Evolutionary conservation across 2,329 filamentous ascomycete species (phyloP).

Genomic region (Cercospora brassicicola): DNA sequence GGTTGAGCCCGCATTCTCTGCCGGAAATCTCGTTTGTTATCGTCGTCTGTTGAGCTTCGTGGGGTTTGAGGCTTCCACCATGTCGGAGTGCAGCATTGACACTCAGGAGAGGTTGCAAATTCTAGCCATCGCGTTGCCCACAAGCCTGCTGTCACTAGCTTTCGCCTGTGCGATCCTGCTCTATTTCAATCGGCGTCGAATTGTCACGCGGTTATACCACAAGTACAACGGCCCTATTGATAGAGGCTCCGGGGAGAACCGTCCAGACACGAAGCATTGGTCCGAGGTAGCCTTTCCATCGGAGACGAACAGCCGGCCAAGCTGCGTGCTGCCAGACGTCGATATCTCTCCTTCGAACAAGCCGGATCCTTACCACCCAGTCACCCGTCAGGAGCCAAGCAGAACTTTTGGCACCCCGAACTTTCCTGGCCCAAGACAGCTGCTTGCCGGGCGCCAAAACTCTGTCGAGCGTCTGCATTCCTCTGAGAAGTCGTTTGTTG

Average conservation of each 20-base stretch:
- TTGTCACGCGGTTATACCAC: slow-evolving; percentile 11
- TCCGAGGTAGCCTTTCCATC: not conserved
- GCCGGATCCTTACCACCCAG: not conserved
- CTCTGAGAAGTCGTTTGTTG: not conserved
- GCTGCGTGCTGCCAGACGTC: slow-evolving; percentile 7
- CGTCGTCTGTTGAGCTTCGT: not conserved
- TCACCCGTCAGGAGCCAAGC: not conserved
- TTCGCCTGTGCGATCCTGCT: not conserved
- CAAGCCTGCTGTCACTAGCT: not conserved
- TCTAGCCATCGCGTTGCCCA: slow-evolving; percentile 12
- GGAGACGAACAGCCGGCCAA: not conserved
- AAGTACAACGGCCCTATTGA: slow-evolving; percentile 2
- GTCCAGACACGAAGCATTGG: not conserved
- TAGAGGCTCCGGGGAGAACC: not conserved
- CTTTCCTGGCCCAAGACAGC: slow-evolving; percentile 4
- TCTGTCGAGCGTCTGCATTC: not conserved
- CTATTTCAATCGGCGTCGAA: slow-evolving; percentile 6
- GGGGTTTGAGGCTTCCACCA: not conserved
- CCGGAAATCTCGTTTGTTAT: not conserved
- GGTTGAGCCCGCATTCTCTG: not conserved
- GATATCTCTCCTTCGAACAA: not conserved
- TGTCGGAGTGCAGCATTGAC: not conserved
- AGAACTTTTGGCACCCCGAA: slow-evolving; percentile 5
- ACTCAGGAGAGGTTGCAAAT: not conserved
- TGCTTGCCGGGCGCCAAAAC: not conserved